Base-by-base conservation (phyloP, 305 asterid genomes). In the Striga hermonthica region DNA sequence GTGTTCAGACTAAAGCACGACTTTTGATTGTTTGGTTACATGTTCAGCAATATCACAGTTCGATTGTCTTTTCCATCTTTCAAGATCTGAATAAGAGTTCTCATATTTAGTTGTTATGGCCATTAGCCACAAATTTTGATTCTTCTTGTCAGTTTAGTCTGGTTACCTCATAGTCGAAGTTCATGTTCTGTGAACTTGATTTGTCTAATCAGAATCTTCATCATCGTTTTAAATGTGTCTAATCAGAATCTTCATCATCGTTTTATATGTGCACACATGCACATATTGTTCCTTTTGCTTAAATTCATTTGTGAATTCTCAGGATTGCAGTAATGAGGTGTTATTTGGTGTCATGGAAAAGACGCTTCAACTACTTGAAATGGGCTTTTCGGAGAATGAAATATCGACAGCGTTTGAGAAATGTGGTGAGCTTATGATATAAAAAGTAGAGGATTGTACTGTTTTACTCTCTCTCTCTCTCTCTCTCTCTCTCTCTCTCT, bases 341-440 rank as follows among this genome's bases (percentile, higher is more conserved):
- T 70, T 90, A 80, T 87, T 87, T 81, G 88, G 97, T 63, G 86
- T 89, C 60, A 92, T 90, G 98, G 97, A 92, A 74, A 92, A 90
- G 84, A 83, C 97, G 16, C 95, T 90, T 63, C 70, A 69, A 69
- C 72, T 92, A 75, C 84, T 90, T 62, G 97, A 90, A 66, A 92
- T 92, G 90, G 98, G 98, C 43, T 92, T 92, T 74, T 62, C 95
- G 15, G 98, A 90, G 69, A 67, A 81, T 6, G 95, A 88, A 56
- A 86, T 90, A 74, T 92, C 98, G 36, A 70, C 74, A 43, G 97
- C 91, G 75, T 86, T 87, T 75, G 98, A 90, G 66, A 90, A 63
- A 80, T 84, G 86, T 31, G 96, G 97, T 90, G 81, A 82, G 98
- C 61, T 69, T 56, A 64, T 64, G 66, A 60, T 48, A 55, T 55